Base-by-base conservation (phyloP, 371 early-diverging fungal species). In the Scutellospora calospora region DNA sequence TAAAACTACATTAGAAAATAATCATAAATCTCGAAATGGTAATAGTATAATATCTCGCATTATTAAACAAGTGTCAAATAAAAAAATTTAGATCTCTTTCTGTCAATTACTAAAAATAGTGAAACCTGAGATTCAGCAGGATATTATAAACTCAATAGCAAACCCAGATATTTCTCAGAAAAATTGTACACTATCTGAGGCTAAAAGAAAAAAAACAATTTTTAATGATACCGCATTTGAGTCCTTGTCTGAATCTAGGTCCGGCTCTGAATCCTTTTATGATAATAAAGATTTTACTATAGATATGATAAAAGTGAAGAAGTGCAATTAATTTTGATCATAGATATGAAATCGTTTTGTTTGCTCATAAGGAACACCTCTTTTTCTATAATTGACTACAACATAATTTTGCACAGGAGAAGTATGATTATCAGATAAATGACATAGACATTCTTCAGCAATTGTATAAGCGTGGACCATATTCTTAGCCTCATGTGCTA, bases 331-430 rank as follows among this genome's bases (percentile, higher is more conserved):
- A 49, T 49, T 14, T 49, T 5, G 14, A 14, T 49, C 14, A 49
- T 49, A 49, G 51, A 49, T 49, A 9, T 14, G 14, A 27, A 76
- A 76, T 59, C 25, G 60, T 38, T n/a, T 76, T 76, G 20, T 60
- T 33, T 60, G 5, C 5, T 76, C 60, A 33, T 12, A 27, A 6
- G 57, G 14, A 0, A 6, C 3, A 12, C 62, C n/a, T 20, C 22
- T 41, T 38, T 45, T 38, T 41, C 60, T 16, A 29, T 62, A 62
- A 60, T 76, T 62, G 0, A 76, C 62, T 33, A 76, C 29, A 59
- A 59, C 60, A 76, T 76, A 76, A 29, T 76, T 76, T 25, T 76
- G 38, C 18, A 20, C 45, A n/a, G 76, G 60, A 60, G 60, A 76
- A 33, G 35, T 76, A 55, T 59, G 4, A 38, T 76, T 76, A 5